Percentiles rank a stretch among this genome's conserved stretches.
phyloP scores from a whole-genome alignment of 2,329 filamentous ascomycete species.

The Hypoxylon sp. region DNA sequence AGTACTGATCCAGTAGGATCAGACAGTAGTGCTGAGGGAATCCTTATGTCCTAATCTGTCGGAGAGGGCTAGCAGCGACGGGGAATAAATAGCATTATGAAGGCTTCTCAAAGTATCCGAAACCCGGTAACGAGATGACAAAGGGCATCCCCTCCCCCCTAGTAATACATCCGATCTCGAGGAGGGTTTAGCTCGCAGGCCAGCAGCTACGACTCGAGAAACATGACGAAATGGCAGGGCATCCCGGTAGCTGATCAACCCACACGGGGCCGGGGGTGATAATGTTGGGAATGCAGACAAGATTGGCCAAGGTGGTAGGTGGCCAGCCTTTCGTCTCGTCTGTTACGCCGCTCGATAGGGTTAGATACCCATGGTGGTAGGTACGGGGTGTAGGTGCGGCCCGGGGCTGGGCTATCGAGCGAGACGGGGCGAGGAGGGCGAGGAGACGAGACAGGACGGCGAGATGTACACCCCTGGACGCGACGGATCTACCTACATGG shows the following conservation, averaged over 20 bases:
- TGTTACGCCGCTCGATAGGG: slow-evolving; percentile 36
- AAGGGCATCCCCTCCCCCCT: slow-evolving; percentile 18
- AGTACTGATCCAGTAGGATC: slow-evolving; percentile 34
- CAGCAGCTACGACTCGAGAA: slow-evolving; percentile 26
- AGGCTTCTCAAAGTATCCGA: slow-evolving; percentile 31
- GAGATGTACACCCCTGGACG: slow-evolving; percentile 25
- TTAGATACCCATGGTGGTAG: slow-evolving; percentile 21
- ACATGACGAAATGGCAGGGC: slow-evolving; percentile 41
- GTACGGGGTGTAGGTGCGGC: not conserved
- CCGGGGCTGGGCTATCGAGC: slow-evolving; percentile 30
- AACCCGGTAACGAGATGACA: slow-evolving; percentile 36
- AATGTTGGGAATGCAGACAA: slow-evolving; percentile 35
- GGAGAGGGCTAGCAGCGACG: slow-evolving; percentile 26
- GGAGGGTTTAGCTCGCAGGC: slow-evolving; percentile 28
- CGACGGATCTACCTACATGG: slow-evolving; percentile 26
- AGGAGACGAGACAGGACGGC: too few species aligned
- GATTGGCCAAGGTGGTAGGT: slow-evolving; percentile 31
- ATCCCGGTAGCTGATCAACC: slow-evolving; percentile 42
- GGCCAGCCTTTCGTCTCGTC: slow-evolving; percentile 23
- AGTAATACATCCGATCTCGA: slow-evolving; percentile 32
- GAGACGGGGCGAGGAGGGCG: slow-evolving; percentile 15
- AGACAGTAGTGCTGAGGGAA: slow-evolving; percentile 36
- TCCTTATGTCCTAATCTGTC: slow-evolving; percentile 33
- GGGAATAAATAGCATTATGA: slow-evolving; percentile 33
- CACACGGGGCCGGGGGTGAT: slow-evolving; percentile 34